A percentile compares a stretch with the other conserved stretches of the same genome.
These are phyloP conservation scores for Mycena rosella DNA, from an alignment of 768 basidiomycete species.

Conservation along the genomic window DNA sequence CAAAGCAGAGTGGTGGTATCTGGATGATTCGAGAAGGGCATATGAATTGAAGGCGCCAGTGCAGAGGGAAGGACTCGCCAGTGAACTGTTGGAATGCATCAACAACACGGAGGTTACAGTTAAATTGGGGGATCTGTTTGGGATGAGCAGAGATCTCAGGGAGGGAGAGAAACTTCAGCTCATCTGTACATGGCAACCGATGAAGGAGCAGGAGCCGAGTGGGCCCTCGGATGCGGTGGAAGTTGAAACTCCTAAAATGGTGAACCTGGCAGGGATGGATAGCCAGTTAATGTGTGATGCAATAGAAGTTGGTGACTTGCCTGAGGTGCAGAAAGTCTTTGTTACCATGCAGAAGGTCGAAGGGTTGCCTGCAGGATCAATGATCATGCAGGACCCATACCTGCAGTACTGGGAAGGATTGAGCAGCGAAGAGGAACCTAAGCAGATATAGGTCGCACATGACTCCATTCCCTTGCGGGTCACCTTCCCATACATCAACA, in stretches of 20 bases:
- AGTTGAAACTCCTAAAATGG: neutral
- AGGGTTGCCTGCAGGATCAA: constrained; percentile 17
- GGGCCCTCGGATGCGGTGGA: neutral
- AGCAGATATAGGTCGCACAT: constrained; percentile 22
- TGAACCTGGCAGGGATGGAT: neutral
- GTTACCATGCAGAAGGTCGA: constrained; percentile 11
- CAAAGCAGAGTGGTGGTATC: neutral
- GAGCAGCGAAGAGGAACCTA: constrained; percentile 1
- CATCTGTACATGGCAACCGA: constrained; percentile 4
- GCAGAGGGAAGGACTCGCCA: too few species aligned
- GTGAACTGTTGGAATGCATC: too few species aligned
- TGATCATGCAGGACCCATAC: constrained; percentile 25
- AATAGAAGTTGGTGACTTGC: constrained; percentile 12
- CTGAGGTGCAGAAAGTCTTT: constrained; percentile 20
- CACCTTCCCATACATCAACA: constrained; percentile 38
- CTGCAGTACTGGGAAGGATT: constrained; percentile 26
- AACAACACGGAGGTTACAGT: too few species aligned
- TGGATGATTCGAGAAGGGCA: constrained; percentile 11
- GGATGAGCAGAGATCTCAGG: too few species aligned
- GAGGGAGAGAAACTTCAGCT: constrained; percentile 20
- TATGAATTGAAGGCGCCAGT: constrained; percentile 24
- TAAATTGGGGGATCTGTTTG: too few species aligned
- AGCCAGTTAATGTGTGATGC: constrained; percentile 10
- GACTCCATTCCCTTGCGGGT: too few species aligned
- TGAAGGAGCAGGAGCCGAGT: constrained; percentile 2